phyloP scores from a whole-genome alignment of 768 basidiomycete genomes.

The Dacryopinax primogenitus region DNA sequence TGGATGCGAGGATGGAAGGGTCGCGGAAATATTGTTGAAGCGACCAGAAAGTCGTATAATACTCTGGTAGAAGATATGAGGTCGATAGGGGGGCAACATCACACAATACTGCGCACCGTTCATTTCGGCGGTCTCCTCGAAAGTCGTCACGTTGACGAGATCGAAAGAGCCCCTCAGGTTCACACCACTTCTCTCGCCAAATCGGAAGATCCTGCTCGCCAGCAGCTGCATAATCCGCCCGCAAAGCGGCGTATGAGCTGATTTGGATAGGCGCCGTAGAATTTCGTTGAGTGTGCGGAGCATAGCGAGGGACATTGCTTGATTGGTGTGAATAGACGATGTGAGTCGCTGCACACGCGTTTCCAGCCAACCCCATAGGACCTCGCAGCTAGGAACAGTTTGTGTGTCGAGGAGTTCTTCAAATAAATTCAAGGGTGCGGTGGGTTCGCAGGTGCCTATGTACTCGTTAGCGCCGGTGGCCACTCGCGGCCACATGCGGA shows the following conservation, averaged over 20 bases:
- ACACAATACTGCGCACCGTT: slow-evolving; percentile 35
- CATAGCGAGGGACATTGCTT: slow-evolving; percentile 75
- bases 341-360: slow-evolving; percentile 55
- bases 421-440: slow-evolving; percentile 58
- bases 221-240: slow-evolving; percentile 82
- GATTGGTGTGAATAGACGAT: slow-evolving; percentile 17
- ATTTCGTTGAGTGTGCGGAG: slow-evolving; percentile 79
- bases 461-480: slow-evolving; percentile 9
- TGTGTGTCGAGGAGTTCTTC: slow-evolving; percentile 77
- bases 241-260: slow-evolving; percentile 71
- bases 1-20: slow-evolving; percentile 52
- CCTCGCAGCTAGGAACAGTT: slow-evolving; percentile 72
- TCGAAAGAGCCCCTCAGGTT: slow-evolving; percentile 67
- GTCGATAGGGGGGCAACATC: not conserved
- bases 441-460: slow-evolving; percentile 63
- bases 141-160: slow-evolving; percentile 35
- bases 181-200: slow-evolving; percentile 82
- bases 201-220: slow-evolving; percentile 60
- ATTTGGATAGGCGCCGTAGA: slow-evolving; percentile 73
- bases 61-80: slow-evolving; percentile 34
- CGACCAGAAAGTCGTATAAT: slow-evolving; percentile 84
- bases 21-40: slow-evolving; percentile 75
- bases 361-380: slow-evolving; percentile 84
- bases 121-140: slow-evolving; percentile 25
- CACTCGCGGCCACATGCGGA: slow-evolving; percentile 10